phyloP scores from a whole-genome alignment of 2,329 filamentous ascomycete genomes.

The Aspergillus novofumigatus region DNA sequence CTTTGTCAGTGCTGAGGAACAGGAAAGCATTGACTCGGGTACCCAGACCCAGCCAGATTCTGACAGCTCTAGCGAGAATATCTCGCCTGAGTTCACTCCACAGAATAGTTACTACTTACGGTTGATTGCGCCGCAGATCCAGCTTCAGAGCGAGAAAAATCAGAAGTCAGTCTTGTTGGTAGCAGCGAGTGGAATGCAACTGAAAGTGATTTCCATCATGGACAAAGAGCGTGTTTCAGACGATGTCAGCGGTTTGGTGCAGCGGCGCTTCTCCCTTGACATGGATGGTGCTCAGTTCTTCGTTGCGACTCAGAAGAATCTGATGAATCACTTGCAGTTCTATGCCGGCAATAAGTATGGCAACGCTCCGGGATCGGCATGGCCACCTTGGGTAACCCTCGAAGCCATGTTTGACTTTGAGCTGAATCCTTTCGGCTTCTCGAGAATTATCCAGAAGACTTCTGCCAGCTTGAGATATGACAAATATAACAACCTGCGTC shows the following conservation, averaged over 20 bases:
- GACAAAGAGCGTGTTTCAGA: slow-evolving; percentile 91
- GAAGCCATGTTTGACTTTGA: slow-evolving; percentile 98
- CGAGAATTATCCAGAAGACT: slow-evolving; percentile 92
- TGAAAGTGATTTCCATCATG: slow-evolving; percentile 97
- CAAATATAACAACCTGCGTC: slow-evolving; percentile 93
- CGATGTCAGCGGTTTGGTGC: slow-evolving; percentile 89
- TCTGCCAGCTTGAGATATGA: slow-evolving; percentile 92
- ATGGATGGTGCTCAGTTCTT: slow-evolving; percentile 99
- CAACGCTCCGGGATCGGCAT: slow-evolving; percentile 74
- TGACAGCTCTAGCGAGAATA: slow-evolving; percentile 64
- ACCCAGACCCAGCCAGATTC: slow-evolving; percentile 39
- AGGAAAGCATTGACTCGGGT: slow-evolving; percentile 35
- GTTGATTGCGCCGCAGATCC: slow-evolving; percentile 94
- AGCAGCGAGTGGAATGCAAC: slow-evolving; percentile 94
- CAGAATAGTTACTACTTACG: slow-evolving; percentile 94
- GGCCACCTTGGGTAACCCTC: slow-evolving; percentile 97
- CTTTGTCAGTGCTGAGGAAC: slow-evolving; percentile 70
- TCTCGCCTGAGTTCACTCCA: slow-evolving; percentile 80
- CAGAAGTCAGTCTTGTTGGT: slow-evolving; percentile 94
- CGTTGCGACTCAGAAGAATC: slow-evolving; percentile 88
- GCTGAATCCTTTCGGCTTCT: slow-evolving; percentile 93
- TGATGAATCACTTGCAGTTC: slow-evolving; percentile 81
- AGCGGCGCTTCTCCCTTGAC: slow-evolving; percentile 85
- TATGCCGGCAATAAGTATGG: slow-evolving; percentile 95
- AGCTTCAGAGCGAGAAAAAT: slow-evolving; percentile 97